phyloP scores from a whole-genome alignment of 257 asterid genomes.

The Solanum dulcamara region DNA sequence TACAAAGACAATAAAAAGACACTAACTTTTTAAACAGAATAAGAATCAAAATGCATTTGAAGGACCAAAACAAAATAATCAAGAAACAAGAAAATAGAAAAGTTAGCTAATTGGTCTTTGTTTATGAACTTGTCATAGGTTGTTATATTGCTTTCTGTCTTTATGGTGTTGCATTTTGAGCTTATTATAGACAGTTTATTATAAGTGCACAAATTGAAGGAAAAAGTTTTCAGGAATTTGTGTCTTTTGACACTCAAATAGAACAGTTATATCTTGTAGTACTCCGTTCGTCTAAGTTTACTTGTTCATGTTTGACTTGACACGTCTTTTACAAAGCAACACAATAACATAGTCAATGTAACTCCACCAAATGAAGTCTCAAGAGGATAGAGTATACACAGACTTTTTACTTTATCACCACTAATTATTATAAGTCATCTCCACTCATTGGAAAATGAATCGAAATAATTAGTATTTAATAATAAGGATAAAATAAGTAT shows the following conservation, averaged over 20 bases:
- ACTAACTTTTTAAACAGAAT: neutral
- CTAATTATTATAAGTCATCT: neutral
- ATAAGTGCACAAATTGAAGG: neutral
- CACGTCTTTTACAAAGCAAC: neutral
- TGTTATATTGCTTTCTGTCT: slow-evolving; percentile 10
- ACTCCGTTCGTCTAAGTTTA: neutral
- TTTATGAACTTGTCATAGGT: slow-evolving; percentile 22
- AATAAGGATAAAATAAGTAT: neutral
- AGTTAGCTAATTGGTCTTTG: slow-evolving; percentile 47
- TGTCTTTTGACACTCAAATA: neutral
- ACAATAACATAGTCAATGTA: neutral
- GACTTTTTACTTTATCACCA: neutral
- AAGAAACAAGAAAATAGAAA: neutral
- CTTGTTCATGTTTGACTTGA: neutral
- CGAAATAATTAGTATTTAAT: neutral
- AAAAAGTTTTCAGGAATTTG: neutral
- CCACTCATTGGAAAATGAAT: neutral
- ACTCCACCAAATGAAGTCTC: accelerated
- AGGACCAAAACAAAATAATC: slow-evolving; percentile 17
- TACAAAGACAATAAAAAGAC: neutral
- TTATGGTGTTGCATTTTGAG: slow-evolving; percentile 9
- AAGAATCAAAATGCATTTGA: neutral
- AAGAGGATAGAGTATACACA: accelerated
- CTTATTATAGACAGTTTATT: neutral
- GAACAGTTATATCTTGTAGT: neutral